Base-by-base conservation (phyloP, 179 eudicot species). In the Nepenthes alata region DNA sequence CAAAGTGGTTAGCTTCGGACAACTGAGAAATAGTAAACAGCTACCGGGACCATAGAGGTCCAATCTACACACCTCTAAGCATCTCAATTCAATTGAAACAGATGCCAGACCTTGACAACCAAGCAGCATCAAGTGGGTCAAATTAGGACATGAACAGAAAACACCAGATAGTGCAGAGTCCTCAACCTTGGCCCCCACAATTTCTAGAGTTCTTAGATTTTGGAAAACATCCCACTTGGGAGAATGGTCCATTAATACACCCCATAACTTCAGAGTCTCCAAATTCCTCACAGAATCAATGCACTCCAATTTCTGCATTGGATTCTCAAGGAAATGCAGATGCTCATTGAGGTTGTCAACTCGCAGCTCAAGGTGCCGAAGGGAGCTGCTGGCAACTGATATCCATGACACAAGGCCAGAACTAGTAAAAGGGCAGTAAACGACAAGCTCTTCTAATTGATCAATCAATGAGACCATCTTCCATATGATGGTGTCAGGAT, bases 261-360 rank as follows among this genome's bases (percentile, higher is more conserved):
- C 98, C 98, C 98, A 91, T 34, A 91, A 77, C 51, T 64, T 79
- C 9, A 91, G 66, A 2, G 95, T 81, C 75, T 89, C 96, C 66
- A 91, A 71, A 55, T 88, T 84, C 44, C 41, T 38, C 9, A 87
- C 95, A 57, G 84, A 72, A 41, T 74, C 73, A 56, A 91, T 61
- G 67, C 88, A 84, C 51, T 91, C 95, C 67, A 91, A 25, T 66
- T 91, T 91, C 0, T 82, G 67, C 4, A 13, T 63, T 35, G 78
- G 73, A 58, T 51, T 52, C 48, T 77, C 84, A 1, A 39, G 15
- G 39, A 57, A 55, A 37, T 66, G n/a, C 36, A 67, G 68, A n/a
- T 71, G 67, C 15, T 83, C 90, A 8, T 64, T 70, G 25, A 88
- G 81, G 61, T 82, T 76, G 63, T 91, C 98, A 84, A 91, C 68